Evolutionary conservation across 768 basidiomycete genomes (phyloP), one percentile per base, ranked within the genome.

Genomic region (Termitomyces sp.): DNA sequence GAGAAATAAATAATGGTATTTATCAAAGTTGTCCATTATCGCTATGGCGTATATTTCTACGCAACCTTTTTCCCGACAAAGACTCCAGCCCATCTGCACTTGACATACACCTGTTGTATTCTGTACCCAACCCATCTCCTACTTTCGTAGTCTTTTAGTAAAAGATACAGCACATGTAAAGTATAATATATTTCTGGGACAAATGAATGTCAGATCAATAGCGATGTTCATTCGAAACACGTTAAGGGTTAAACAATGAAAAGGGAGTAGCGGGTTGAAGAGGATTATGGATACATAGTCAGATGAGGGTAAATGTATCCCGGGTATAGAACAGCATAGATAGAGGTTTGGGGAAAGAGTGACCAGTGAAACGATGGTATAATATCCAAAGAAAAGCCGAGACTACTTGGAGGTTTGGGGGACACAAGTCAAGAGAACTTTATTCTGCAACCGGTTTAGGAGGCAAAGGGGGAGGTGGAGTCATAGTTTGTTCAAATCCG

Each of bases 381-480:
- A 13, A 42, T 27, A 53, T 39, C 41, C 1, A 16, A n/a, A 11
- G 37, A 18, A 54, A 6, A 41, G 53, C 18, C 12, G 27, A 13
- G n/a, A 4, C n/a, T 18, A n/a, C 20, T 16, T 49, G 1, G 22
- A 41, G 27, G 27, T 42, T 42, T n/a, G 39, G 20, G 4, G 6
- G 15, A 18, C 18, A 53, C 27, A 18, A 18, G 27, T 53, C 24
- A 15, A n/a, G 20, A 42, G 18, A 9, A 18, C 4, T 16, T 55
- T 46, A 60, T 46, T 71, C 69, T 47, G 65, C 73, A 59, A 63
- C 64, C 12, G 69, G 69, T 66, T 75, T 72, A 9, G 68, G 67
- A 24, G 72, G 75, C 22, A 72, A 63, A 13, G 75, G 75, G 3
- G 75, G 74, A 9, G 76, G 75, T 3, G 72, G 74, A 9, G 58